Percentiles rank a stretch among this genome's conserved stretches.
Evolutionary conservation across 1,284 basidiomycete genomes (phyloP).

Genomic region (Leccinum olivaceoglutinosum): DNA sequence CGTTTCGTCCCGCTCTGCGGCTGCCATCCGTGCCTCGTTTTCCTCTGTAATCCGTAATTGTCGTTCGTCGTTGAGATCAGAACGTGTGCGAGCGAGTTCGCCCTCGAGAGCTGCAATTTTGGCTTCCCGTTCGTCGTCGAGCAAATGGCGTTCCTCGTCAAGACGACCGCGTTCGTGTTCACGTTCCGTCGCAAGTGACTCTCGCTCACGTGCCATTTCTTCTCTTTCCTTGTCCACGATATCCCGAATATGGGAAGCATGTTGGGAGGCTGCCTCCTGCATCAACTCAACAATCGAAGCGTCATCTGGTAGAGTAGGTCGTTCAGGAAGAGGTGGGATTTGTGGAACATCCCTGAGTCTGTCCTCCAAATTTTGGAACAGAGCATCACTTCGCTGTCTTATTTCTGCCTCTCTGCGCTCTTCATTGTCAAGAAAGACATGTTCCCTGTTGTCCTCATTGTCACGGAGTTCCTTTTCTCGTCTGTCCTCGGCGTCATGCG

Average conservation of each 20-base stretch:
- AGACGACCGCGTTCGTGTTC: too few relatives aligned
- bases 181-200: conserved; percentile 36
- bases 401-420: conserved; percentile 49
- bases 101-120: too few relatives aligned
- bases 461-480: conserved; percentile 58
- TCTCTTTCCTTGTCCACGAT: conserved; percentile 56
- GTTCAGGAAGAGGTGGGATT: conserved; percentile 21
- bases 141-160: too few relatives aligned
- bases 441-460: conserved; percentile 60
- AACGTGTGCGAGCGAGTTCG: too few relatives aligned
- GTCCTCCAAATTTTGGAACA: conserved; percentile 44
- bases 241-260: conserved; percentile 52
- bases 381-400: conserved; percentile 43
- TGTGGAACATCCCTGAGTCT: conserved; percentile 28
- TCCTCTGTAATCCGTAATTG: conserved; percentile 26
- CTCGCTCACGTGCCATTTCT: conserved; percentile 48
- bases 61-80: too few relatives aligned
- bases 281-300: conserved; percentile 35
- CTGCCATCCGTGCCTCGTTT: conserved; percentile 28
- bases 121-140: too few relatives aligned
- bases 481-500: conserved; percentile 52
- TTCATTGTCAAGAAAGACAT: conserved; percentile 55
- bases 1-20: conserved; percentile 37
- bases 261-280: conserved; percentile 47
- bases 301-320: conserved; percentile 16